Base-by-base conservation (phyloP, 129 eudicot genomes). In the Flaveria bidentis region DNA sequence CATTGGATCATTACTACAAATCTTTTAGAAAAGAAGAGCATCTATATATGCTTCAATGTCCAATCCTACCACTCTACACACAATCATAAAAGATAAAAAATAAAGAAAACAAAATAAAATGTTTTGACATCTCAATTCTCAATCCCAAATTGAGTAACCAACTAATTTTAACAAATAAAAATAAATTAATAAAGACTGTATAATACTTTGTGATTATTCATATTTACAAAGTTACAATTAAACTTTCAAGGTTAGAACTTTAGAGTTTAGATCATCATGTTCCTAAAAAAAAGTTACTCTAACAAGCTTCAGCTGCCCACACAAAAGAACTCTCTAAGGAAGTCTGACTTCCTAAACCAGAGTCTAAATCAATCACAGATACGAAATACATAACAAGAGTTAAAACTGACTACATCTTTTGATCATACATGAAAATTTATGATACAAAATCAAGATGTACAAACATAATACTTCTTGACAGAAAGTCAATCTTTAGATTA, bases 181-280 rank as follows among this genome's bases (percentile, higher is more conserved):
- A 33, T 4, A 33, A 33, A 33, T 33, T 2, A 0, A 33, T 5
- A 33, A 33, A 33, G 39, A 33, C 7, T 33, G 6, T 33, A 33
- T 4, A 33, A 33, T 33, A 33, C 39, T 33, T 33, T 33, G 39
- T 1, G 2, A 25, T 3, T 22, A 9, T 56, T 56, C 63, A 15
- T 50, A 50, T 25, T 60, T 30, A 62, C 68, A 6, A 30, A 63
- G 22, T 63, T 11, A 16, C 69, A 63, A 11, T 3, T 4, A 13
- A 26, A 61, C 28, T 62, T 6, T 63, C 33, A 63, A 63, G 46
- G 46, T 33, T 30, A 6, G 42, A 63, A 63, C 69, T 63, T 63
- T 28, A 33, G 2, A 63, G 14, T 63, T 5, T 4, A 26, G 42
- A 61, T 26, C 42, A 26, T 11, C 30, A 57, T 14, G 14, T 57